Base-by-base conservation (phyloP, 148 eudicot species). In the Rhododendron mucronatum region DNA sequence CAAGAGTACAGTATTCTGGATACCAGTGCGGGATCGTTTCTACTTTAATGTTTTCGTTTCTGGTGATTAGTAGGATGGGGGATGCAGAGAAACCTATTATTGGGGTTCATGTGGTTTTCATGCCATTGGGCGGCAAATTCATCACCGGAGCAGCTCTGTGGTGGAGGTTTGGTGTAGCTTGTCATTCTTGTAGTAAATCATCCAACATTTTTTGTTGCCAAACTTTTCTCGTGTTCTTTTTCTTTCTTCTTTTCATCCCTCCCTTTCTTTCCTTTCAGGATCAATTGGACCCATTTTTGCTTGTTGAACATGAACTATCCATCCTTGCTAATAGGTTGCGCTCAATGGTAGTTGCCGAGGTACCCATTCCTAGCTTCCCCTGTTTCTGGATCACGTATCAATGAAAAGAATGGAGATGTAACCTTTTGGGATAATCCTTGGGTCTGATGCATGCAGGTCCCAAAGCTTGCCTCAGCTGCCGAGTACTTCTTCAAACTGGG, bases 401-500 rank as follows among this genome's bases (percentile, higher is more conserved):
- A 57, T 75, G 51, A 75, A 47, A 33, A 41, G 30, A 75, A 50
- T 41, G 57, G 41, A 81, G 15, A 28, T 83, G 83, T 84, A 45
- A 7, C 21, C 50, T 11, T 41, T 80, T n/a, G 53, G 86, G 82
- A 44, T 87, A 37, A 55, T 87, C 82, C 33, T 78, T 16, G 30
- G 82, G 74, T 47, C 73, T 87, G 78, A 48, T 80, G 28, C 81
- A 85, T 90, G 83, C 88, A 95, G 98, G 98, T 96, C 65, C 99
- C 99, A 73, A 95, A 95, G 90, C 94, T 96, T 86, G 99, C 95
- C 83, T 94, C 94, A 81, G 99, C 98, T 87, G 99, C 98, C 16
- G 98, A 95, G 87, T 93, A 96, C 88, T 96, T 96, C 86, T 96
- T 96, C 91, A 96, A 94, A 87, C 71, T 93, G 89, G 99, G 99